Evolutionary conservation across 306 rosid species (phyloP).

Genomic region (Biancaea sappan): DNA sequence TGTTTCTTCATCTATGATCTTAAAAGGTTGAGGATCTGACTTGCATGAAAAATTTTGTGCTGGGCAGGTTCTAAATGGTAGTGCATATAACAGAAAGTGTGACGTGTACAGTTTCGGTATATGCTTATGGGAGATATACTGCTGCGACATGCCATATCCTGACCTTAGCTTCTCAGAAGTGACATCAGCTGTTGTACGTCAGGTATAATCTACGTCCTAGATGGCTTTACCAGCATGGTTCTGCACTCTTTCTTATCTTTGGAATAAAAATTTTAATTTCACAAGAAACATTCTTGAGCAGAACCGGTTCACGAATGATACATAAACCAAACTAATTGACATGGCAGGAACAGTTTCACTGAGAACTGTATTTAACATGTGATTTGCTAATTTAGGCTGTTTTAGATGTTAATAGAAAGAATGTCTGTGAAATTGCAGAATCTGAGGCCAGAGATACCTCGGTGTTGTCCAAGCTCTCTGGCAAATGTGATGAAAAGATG

Average conservation of each 20-base stretch:
- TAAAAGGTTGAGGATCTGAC: too few species aligned
- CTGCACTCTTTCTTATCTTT: neutral
- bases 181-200: conserved; percentile 92
- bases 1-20: too few species aligned
- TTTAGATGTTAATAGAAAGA: conserved; percentile 17
- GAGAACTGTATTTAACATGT: too few species aligned
- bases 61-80: conserved; percentile 94
- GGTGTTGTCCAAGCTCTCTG: conserved; percentile 97
- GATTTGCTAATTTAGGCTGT: neutral
- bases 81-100: conserved; percentile 91
- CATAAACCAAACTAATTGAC: too few species aligned
- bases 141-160: conserved; percentile 98
- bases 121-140: conserved; percentile 98
- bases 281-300: neutral
- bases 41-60: conserved; percentile 30
- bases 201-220: conserved; percentile 51
- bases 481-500: conserved; percentile 99
- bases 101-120: conserved; percentile 95
- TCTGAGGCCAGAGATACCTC: conserved; percentile 95
- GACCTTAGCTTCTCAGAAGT: conserved; percentile 98
- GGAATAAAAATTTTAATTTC: too few species aligned
- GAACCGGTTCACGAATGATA: too few species aligned
- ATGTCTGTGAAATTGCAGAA: conserved; percentile 63
- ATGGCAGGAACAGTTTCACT: too few species aligned
- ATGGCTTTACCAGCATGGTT: conserved; percentile 24